Conservation (phyloP, 1,284 basidiomycete genomes). For the Ustilago vetiveriae region DNA sequence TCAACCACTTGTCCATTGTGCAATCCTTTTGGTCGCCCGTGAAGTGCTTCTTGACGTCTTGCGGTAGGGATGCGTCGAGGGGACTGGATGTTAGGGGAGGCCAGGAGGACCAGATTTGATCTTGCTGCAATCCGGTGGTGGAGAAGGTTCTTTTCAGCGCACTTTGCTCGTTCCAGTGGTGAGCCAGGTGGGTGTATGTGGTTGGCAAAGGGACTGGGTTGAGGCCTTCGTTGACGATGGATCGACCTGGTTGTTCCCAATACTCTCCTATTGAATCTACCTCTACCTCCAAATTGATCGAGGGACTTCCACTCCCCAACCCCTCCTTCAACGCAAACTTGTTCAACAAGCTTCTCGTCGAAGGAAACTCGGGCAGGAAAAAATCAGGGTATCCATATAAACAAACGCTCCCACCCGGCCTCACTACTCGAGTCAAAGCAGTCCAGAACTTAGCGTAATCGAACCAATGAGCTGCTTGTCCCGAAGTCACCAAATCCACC, state of each 20-base stretch:
- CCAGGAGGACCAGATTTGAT: constrained; percentile 38
- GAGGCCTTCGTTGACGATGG: constrained; percentile 78
- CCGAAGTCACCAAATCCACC: constrained; percentile 80
- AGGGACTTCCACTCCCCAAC: not conserved
- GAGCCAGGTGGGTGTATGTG: constrained; percentile 67
- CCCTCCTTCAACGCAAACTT: constrained; percentile 71
- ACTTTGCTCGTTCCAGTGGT: constrained; percentile 50
- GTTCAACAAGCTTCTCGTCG: constrained; percentile 73
- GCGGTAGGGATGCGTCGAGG: not conserved
- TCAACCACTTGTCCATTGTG: constrained; percentile 73
- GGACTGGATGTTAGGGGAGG: constrained; percentile 11
- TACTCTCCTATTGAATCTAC: constrained; percentile 75
- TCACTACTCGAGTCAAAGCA: constrained; percentile 75
- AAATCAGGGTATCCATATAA: constrained; percentile 85
- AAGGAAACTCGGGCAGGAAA: constrained; percentile 74
- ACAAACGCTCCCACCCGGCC: constrained; percentile 77
- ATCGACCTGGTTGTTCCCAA: constrained; percentile 82
- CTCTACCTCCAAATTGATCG: not conserved
- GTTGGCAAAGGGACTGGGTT: constrained; percentile 75
- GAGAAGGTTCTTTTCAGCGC: constrained; percentile 34
- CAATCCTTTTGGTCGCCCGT: not conserved
- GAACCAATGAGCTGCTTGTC: constrained; percentile 89
- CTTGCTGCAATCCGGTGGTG: constrained; percentile 5
- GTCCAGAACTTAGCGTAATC: constrained; percentile 78
- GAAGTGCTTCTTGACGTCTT: constrained; percentile 8